A percentile compares a stretch with the other conserved stretches of the same genome.
Conservation (phyloP, 2,329 filamentous ascomycete genomes). For the Trichophyton equinum region DNA sequence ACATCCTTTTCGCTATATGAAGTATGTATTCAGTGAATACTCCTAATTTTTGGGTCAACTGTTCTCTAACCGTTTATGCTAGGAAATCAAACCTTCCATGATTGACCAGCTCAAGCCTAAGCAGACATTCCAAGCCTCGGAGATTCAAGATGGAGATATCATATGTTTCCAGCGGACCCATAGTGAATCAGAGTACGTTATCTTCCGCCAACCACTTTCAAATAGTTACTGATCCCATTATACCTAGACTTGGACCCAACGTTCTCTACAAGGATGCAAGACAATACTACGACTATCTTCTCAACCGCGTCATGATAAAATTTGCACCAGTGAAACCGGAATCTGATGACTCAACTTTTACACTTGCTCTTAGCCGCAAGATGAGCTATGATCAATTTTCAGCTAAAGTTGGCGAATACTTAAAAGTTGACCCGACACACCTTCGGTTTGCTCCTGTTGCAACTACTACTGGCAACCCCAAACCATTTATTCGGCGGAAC, state of each 20-base stretch:
- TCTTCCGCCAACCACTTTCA: not conserved
- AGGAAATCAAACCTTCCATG: conserved; percentile 96
- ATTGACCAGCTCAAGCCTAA: conserved; percentile 90
- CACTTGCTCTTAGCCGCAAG: conserved; percentile 69
- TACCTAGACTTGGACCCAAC: conserved; percentile 22
- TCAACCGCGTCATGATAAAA: conserved; percentile 66
- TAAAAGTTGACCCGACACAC: conserved; percentile 71
- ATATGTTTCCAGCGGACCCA: conserved; percentile 74
- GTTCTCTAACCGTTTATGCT: conserved; percentile 14
- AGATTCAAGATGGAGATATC: conserved; percentile 94
- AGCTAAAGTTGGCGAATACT: conserved; percentile 64
- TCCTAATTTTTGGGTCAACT: not conserved
- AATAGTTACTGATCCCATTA: not conserved
- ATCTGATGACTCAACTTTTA: conserved; percentile 53
- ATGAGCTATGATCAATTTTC: conserved; percentile 81
- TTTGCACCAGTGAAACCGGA: conserved; percentile 53
- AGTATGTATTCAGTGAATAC: conserved; percentile 28
- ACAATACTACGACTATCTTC: conserved; percentile 84
- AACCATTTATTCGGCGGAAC: conserved; percentile 62
- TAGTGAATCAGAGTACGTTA: conserved; percentile 26
- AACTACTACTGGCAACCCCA: conserved; percentile 60
- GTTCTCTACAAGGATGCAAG: conserved; percentile 55
- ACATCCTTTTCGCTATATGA: conserved; percentile 67
- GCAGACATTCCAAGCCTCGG: conserved; percentile 74
- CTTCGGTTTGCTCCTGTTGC: conserved; percentile 85